Conservation (phyloP, 805 yeast genomes). For the Cyberlindnera subsufficiens region DNA sequence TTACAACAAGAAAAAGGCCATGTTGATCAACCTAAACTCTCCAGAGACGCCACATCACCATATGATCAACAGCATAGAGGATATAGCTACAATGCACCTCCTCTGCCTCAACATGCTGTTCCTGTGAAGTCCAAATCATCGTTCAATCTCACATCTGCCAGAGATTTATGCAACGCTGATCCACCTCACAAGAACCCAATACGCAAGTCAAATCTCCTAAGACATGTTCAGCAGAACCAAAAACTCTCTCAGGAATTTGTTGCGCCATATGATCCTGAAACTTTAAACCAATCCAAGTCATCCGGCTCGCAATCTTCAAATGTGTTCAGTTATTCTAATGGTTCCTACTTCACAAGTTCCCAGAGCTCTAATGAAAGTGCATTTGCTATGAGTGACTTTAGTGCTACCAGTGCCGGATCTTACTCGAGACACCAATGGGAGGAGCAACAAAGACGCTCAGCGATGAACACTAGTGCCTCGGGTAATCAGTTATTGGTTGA, state of each 20-base stretch:
- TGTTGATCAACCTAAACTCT: constrained; percentile 4
- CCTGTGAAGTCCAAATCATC: constrained; percentile 22
- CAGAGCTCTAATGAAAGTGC: constrained; percentile 33
- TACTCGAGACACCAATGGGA: constrained; percentile 67
- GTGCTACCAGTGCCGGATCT: constrained; percentile 89
- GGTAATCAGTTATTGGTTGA: constrained; percentile 23
- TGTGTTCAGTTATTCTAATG: constrained; percentile 30
- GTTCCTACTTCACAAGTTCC: constrained; percentile 48
- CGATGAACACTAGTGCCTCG: constrained; percentile 19
- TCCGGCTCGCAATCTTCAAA: constrained; percentile 19
- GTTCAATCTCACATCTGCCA: constrained; percentile 6
- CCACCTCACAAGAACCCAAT: neutral
- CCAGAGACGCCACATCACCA: constrained; percentile 4
- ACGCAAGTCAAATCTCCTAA: constrained; percentile 6
- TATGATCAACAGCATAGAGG: constrained; percentile 1
- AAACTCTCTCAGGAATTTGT: constrained; percentile 17
- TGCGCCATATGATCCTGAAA: constrained; percentile 27
- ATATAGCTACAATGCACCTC: constrained; percentile 11
- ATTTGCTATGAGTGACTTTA: constrained; percentile 53
- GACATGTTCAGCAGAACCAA: constrained; percentile 11
- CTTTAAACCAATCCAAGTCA: constrained; percentile 24
- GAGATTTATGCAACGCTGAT: constrained; percentile 1
- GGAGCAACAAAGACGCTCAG: constrained; percentile 17
- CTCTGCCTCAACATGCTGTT: constrained; percentile 19
- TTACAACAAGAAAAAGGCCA: constrained; percentile 8